Base-by-base conservation (phyloP, 129 eudicot genomes). In the Tanacetum coccineum region DNA sequence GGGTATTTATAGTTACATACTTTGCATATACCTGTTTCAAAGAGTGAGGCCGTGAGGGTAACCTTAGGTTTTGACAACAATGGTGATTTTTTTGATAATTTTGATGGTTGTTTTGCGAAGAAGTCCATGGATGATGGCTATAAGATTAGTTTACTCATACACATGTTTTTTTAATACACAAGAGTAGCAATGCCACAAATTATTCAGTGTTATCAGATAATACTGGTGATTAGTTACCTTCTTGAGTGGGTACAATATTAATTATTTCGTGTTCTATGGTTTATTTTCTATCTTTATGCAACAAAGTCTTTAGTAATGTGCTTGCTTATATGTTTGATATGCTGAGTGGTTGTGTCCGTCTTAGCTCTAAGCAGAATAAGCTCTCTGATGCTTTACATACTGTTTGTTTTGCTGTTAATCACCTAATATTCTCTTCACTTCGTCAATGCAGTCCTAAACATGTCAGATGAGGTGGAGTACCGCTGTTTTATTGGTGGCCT, bases 401-500 rank as follows among this genome's bases (percentile, higher is more conserved):
- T 22, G 2, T 22, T 0, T 22, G 57, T 22, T 22, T 22, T 39
- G 57, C 10, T 67, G 48, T 45, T 70, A 70, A 72, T 61, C 11
- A 42, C 28, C 28, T 49, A 70, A 72, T 53, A 9, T 42, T 14
- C 28, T 49, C 50, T 47, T 76, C 71, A 14, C 39, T 18, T 66
- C 25, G 61, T 68, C 50, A 21, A 22, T 57, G 75, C 72, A 72
- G 81, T 59, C 65, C 48, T 58, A 74, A 78, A 64, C 75, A 93
- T 93, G 99, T 85, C 87, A 0, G 99, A 83, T 66, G 87, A 82
- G 6, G 90, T 69, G 72, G 97, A 94, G 65, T 87, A 84, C 72
- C 94, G 97, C 13, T 94, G 97, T 78, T 94, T 94, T 68, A 80
- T 94, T 70, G 99, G 97, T 39, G 86, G 89, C 78, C 80, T 94